Evolutionary conservation across 768 basidiomycete species (phyloP).

Genomic region (Galerina marginata): DNA sequence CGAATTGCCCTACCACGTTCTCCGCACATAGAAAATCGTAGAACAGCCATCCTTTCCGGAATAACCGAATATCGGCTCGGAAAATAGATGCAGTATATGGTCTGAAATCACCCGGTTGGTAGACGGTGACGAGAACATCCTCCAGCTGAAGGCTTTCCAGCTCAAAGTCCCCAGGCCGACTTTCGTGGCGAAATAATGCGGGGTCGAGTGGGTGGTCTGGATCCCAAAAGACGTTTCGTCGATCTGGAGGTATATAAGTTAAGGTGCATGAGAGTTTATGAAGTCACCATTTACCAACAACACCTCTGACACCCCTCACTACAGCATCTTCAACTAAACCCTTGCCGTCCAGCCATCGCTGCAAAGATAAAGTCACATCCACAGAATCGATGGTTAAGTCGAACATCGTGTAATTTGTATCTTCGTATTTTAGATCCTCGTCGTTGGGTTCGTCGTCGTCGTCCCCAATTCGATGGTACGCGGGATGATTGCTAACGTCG

Average conservation of each 20-base stretch:
- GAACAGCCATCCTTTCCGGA: slow-evolving; percentile 94
- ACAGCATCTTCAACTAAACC: slow-evolving; percentile 91
- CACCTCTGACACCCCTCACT: slow-evolving; percentile 92
- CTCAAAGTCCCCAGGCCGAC: slow-evolving; percentile 86
- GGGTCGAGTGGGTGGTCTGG: slow-evolving; percentile 82
- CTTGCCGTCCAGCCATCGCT: slow-evolving; percentile 94
- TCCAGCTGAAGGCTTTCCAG: slow-evolving; percentile 89
- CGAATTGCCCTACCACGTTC: slow-evolving; percentile 95
- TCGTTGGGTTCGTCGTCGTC: slow-evolving; percentile 64
- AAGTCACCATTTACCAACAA: slow-evolving; percentile 65
- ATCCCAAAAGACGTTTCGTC: slow-evolving; percentile 87
- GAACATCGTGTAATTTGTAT: slow-evolving; percentile 85
- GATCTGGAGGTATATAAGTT: slow-evolving; percentile 57
- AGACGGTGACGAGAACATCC: slow-evolving; percentile 91
- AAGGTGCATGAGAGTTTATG: background rate
- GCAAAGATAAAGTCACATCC: slow-evolving; percentile 90
- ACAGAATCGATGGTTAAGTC: slow-evolving; percentile 94
- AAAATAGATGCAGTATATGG: slow-evolving; percentile 94
- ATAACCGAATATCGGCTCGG: slow-evolving; percentile 81
- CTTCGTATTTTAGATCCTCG: slow-evolving; percentile 47
- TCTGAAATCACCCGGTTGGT: slow-evolving; percentile 91
- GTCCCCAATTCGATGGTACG: slow-evolving; percentile 59
- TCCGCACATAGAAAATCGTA: slow-evolving; percentile 96
- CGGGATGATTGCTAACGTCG: slow-evolving; percentile 79
- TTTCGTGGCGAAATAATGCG: slow-evolving; percentile 75